Evolutionary conservation across 352 stramenopile species (phyloP).

Genomic region (Pythium coloratum): DNA sequence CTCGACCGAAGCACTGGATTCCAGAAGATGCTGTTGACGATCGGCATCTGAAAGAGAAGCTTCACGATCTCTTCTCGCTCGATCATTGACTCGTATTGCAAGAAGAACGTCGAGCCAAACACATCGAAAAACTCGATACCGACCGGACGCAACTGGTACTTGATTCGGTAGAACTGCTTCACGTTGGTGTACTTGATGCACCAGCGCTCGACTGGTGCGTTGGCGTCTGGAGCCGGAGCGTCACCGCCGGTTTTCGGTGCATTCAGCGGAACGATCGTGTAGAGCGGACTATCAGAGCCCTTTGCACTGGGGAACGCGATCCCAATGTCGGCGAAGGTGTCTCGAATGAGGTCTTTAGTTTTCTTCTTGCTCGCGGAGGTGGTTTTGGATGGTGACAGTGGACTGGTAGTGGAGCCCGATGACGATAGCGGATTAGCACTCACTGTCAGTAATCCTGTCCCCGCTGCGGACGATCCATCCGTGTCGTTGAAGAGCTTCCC

Average conservation of each 20-base stretch:
- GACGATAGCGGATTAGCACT: constrained; percentile 1
- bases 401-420: constrained; percentile 2
- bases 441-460: neutral
- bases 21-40: constrained; percentile 84
- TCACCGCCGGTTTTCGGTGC: neutral
- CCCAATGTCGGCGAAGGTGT: constrained; percentile 52
- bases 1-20: constrained; percentile 63
- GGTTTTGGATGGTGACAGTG: constrained; percentile 27
- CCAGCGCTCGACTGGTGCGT: constrained; percentile 37
- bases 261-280: constrained; percentile 39
- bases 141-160: constrained; percentile 75
- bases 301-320: constrained; percentile 48
- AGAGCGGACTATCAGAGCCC: constrained; percentile 33
- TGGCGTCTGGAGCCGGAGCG: neutral
- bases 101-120: constrained; percentile 66
- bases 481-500: constrained; percentile 41
- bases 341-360: constrained; percentile 49
- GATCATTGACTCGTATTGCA: constrained; percentile 55
- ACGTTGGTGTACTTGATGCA: constrained; percentile 63
- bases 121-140: constrained; percentile 79
- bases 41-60: constrained; percentile 73
- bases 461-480: neutral
- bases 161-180: constrained; percentile 78
- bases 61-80: constrained; percentile 73
- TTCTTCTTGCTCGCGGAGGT: constrained; percentile 38